Percentiles rank a stretch among this genome's conserved stretches.
Conservation (phyloP, 208 protist species). For the Leishmania tarentolae region DNA sequence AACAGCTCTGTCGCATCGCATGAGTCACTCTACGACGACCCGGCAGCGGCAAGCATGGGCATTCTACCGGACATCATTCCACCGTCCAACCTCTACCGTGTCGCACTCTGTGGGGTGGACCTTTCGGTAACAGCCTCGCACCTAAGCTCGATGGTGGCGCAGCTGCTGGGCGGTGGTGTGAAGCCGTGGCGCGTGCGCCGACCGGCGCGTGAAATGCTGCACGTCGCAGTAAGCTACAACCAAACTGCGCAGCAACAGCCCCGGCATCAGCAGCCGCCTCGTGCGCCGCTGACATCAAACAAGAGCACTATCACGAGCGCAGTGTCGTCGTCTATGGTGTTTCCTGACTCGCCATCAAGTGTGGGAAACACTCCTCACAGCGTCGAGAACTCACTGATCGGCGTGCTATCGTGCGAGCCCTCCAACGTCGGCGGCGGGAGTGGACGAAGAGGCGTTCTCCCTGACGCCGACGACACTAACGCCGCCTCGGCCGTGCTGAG, state of each 20-base stretch:
- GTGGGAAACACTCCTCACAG: neutral
- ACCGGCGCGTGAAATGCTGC: slow-evolving; percentile 51
- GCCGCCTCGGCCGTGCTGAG: slow-evolving; percentile 11
- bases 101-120: slow-evolving; percentile 74
- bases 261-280: neutral
- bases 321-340: neutral
- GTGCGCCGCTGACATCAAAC: neutral
- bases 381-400: neutral
- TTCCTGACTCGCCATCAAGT: neutral
- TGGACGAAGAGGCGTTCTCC: neutral
- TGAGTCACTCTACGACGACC: slow-evolving; percentile 33
- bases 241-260: neutral
- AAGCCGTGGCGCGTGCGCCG: slow-evolving; percentile 54
- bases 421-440: neutral
- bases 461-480: neutral
- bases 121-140: slow-evolving; percentile 51
- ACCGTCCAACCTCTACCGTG: slow-evolving; percentile 37
- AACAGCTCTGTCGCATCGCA: slow-evolving; percentile 28
- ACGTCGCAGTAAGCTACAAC: slow-evolving; percentile 10
- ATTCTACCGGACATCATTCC: slow-evolving; percentile 29
- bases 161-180: slow-evolving; percentile 47
- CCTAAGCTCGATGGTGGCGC: slow-evolving; percentile 53
- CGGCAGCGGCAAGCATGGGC: slow-evolving; percentile 17
- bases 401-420: slow-evolving; percentile 3
- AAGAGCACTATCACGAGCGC: neutral